Evolutionary conservation across 2,329 filamentous ascomycete genomes (phyloP).

Genomic region (Bipolaris bicolor): DNA sequence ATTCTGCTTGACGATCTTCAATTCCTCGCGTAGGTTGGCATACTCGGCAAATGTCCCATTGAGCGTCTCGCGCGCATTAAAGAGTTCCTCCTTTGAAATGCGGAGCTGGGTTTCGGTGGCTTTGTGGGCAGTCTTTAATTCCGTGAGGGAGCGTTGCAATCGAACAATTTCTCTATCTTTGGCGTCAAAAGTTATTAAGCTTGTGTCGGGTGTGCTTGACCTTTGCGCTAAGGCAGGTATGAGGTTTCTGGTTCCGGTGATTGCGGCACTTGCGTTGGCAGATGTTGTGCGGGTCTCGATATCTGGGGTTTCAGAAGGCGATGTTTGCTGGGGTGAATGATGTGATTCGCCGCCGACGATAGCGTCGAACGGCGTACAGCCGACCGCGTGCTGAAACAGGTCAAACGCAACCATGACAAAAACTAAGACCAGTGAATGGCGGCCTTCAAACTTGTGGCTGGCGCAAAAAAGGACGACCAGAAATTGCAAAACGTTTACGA

Average conservation of each 20-base stretch:
- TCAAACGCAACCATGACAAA: constrained; percentile 45
- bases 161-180: constrained; percentile 39
- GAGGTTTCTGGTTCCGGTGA: constrained; percentile 14
- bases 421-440: constrained; percentile 32
- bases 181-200: constrained; percentile 15
- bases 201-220: constrained; percentile 15
- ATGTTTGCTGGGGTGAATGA: constrained; percentile 15
- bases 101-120: constrained; percentile 36
- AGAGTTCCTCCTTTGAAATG: constrained; percentile 33
- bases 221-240: constrained; percentile 5
- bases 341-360: constrained; percentile 23
- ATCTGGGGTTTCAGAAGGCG: constrained; percentile 37
- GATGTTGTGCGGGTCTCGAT: constrained; percentile 25
- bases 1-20: constrained; percentile 40
- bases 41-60: constrained; percentile 41
- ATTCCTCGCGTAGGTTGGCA: constrained; percentile 36
- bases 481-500: constrained; percentile 30
- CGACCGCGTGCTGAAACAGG: constrained; percentile 31
- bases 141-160: constrained; percentile 35
- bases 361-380: constrained; percentile 19
- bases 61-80: constrained; percentile 37
- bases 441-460: constrained; percentile 24
- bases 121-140: constrained; percentile 35
- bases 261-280: constrained; percentile 25
- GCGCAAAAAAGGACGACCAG: constrained; percentile 32